These are phyloP conservation scores for Cladosporium oxysporum DNA, from an alignment of 2,329 filamentous ascomycete genomes.

Conservation along the genomic window DNA sequence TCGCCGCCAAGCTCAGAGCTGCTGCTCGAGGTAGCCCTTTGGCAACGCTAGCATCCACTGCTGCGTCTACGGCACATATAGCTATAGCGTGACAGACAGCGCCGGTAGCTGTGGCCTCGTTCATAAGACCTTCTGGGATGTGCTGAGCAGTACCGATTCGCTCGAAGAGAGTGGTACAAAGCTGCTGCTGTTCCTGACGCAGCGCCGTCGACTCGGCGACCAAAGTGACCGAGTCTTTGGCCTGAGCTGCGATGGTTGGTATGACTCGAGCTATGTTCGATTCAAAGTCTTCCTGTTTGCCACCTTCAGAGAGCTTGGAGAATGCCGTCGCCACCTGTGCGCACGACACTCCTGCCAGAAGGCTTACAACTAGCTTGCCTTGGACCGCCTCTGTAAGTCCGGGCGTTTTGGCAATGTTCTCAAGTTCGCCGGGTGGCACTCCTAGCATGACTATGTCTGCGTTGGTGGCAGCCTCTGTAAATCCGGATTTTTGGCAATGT, in stretches of 20 bases:
- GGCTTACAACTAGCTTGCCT: constrained; percentile 27
- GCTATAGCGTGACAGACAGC: constrained; percentile 32
- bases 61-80: constrained; percentile 30
- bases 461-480: constrained; percentile 18
- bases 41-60: constrained; percentile 31
- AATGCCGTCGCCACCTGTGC: constrained; percentile 23
- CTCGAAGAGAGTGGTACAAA: constrained; percentile 13
- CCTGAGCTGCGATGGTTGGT: constrained; percentile 27
- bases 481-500: constrained; percentile 19
- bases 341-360: constrained; percentile 28
- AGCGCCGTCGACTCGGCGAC: constrained; percentile 26
- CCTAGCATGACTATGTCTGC: constrained; percentile 28
- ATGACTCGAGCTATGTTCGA: constrained; percentile 25
- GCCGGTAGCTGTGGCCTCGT: constrained; percentile 29
- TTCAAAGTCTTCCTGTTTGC: constrained; percentile 15
- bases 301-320: neutral
- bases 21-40: constrained; percentile 27
- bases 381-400: constrained; percentile 22
- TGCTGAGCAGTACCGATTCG: constrained; percentile 25
- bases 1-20: constrained; percentile 26
- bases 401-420: constrained; percentile 16
- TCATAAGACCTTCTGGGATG: constrained; percentile 29
- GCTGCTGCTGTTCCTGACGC: neutral
- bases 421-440: constrained; percentile 25
- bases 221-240: constrained; percentile 27